Base-by-base conservation (phyloP, 1,284 basidiomycete genomes). In the Phellopilus nigrolimitatus region DNA sequence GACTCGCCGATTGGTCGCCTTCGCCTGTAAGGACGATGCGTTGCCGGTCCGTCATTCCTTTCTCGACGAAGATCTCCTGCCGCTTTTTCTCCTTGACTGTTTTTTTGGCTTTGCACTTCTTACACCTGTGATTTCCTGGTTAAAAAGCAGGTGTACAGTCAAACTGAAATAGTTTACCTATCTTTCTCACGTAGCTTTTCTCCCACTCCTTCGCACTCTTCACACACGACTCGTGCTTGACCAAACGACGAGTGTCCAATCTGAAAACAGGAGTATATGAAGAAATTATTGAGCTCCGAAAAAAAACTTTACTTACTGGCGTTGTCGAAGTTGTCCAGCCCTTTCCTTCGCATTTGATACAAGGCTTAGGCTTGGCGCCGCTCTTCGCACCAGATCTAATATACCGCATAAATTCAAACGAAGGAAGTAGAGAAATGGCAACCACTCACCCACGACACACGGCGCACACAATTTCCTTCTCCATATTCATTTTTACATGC, bases 81-180 rank as follows among this genome's bases (percentile, higher is more conserved):
- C 88, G 81, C 43, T 87, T 90, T 73, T 94, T 97, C 63, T 94
- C 91, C 60, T 87, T 86, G 39, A 88, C 78, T 0, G 84, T 88
- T 66, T 87, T 88, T 49, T 79, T 77, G 7, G 95, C 95, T 64
- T 95, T 95, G 70, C 95, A 99, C 65, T 91, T 95, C 69, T 94
- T 97, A 74, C 95, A 98, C 57, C 91, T 94, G 60, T 21, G 31
- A 45, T 39, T 36, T 3, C 28, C 13, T 33, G 53, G 5, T 40
- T 21, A 36, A 19, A 25, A 9, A 25, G 45, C 13, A 17, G 36
- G 22, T 37, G 17, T 30, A 7, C 10, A 52, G 34, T 15, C 8
- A 6, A 24, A 7, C 19, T 3, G 36, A 13, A 45, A 17, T 9
- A 46, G 64, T 76, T 48, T 59, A 91, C 86, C 84, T 75, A 59